phyloP scores from a whole-genome alignment of 2,329 filamentous ascomycete genomes.

The Ploettnerulaceae sp. region DNA sequence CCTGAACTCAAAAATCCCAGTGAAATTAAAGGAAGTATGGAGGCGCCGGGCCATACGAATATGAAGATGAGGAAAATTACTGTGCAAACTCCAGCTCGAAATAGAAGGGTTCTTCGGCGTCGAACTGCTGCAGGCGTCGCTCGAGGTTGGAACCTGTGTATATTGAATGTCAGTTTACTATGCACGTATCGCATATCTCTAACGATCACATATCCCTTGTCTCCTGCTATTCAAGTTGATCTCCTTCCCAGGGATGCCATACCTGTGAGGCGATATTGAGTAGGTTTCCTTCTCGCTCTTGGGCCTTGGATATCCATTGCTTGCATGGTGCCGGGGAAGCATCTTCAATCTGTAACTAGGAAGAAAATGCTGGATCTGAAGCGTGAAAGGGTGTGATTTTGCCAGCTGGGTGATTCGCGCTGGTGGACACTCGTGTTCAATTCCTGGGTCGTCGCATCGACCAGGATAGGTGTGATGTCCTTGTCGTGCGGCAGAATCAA shows the following conservation, averaged over 20 bases:
- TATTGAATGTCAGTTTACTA: conserved; percentile 8
- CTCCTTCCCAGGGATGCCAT: conserved; percentile 34
- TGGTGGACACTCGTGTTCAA: conserved; percentile 25
- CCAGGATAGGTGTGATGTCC: conserved; percentile 13
- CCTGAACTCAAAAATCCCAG: conserved; percentile 64
- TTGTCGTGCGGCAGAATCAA: conserved; percentile 10
- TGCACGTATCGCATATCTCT: conserved; percentile 10
- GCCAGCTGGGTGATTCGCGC: conserved; percentile 21
- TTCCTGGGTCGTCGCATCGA: conserved; percentile 24
- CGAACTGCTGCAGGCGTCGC: conserved; percentile 66
- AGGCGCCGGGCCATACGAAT: conserved; percentile 68
- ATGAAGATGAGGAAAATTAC: conserved; percentile 62
- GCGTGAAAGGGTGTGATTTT: conserved; percentile 15
- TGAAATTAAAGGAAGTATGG: conserved; percentile 56
- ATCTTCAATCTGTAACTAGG: conserved; percentile 45
- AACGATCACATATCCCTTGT: conserved; percentile 12
- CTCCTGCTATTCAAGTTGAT: background rate
- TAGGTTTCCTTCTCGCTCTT: conserved; percentile 54
- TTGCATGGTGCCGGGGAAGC: conserved; percentile 78
- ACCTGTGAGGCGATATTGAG: conserved; percentile 87
- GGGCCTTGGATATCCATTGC: conserved; percentile 74
- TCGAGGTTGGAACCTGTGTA: conserved; percentile 76
- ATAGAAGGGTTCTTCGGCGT: conserved; percentile 66
- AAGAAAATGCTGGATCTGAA: conserved; percentile 1
- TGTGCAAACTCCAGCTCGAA: conserved; percentile 58